Percentiles rank a stretch among this genome's conserved stretches.
Conservation (phyloP, 2,329 filamentous ascomycete genomes). For the Fusarium annulatum region DNA sequence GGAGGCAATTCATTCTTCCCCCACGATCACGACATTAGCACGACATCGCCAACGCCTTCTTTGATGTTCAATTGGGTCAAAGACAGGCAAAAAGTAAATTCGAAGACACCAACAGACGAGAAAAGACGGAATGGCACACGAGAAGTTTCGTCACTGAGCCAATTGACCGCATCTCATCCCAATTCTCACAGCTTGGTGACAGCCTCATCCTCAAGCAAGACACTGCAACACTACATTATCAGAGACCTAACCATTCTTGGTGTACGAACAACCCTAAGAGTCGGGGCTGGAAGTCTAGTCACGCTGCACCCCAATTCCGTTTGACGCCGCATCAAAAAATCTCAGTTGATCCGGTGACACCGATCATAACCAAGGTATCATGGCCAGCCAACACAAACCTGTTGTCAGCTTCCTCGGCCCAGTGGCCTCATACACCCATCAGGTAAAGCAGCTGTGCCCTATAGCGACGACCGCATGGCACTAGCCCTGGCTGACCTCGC, state of each 20-base stretch:
- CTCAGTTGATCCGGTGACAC: conserved; percentile 9
- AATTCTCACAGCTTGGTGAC: not conserved
- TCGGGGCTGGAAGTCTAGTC: not conserved
- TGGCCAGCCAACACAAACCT: conserved; percentile 49
- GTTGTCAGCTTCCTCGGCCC: conserved; percentile 63
- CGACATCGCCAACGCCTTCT: conserved; percentile 38
- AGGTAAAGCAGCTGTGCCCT: conserved; percentile 51
- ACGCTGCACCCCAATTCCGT: not conserved
- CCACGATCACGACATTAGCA: conserved; percentile 45
- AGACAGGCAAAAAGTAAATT: conserved; percentile 5
- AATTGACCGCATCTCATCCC: conserved; percentile 14
- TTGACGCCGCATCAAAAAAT: conserved; percentile 4
- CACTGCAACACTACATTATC: conserved; percentile 7
- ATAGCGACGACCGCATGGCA: conserved; percentile 33
- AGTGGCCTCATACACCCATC: conserved; percentile 62
- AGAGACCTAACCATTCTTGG: not conserved
- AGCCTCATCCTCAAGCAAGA: conserved; percentile 1
- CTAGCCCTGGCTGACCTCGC: conserved; percentile 22
- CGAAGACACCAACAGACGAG: conserved; percentile 7
- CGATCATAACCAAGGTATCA: conserved; percentile 35
- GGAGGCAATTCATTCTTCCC: conserved; percentile 36
- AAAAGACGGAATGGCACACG: not conserved
- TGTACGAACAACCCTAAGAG: not conserved
- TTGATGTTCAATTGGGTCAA: conserved; percentile 18
- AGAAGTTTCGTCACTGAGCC: not conserved